Evolutionary conservation across 2,329 filamentous ascomycete species (phyloP), one percentile per base, ranked within the genome.

Genomic region (Xylariaceae sp.): DNA sequence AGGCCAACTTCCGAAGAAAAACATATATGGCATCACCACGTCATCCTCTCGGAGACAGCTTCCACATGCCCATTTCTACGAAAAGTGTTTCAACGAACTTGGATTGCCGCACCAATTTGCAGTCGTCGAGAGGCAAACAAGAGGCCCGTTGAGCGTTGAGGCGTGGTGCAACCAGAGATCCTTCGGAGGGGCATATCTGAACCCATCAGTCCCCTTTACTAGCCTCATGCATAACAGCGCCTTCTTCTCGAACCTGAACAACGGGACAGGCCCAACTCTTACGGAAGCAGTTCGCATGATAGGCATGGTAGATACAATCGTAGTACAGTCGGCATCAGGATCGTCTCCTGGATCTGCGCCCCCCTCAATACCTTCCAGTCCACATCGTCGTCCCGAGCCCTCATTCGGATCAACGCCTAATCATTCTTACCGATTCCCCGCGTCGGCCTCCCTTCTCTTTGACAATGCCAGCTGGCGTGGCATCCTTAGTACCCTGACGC

Each of bases 391-490:
- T 29, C 67, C 66, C 42, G 62, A 70, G 19, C 62, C 51, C 1
- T 54, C 58, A 5, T 56, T 60, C 16, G 44, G 43, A 22, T 32
- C 50, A 12, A 43, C 53, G 7, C 47, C 46, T 3, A 56, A 50
- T 22, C 54, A 46, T 16, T 32, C 58, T 26, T 46, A 63, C 2
- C 72, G 73, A 2, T 62, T 80, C 2, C 69, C 78, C 2, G 72
- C 77, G 10, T 78, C 76, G 49, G 77, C 78, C 0, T 73, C 74
- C 5, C 80, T 92, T 39, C 74, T 92, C 15, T 87, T 90, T 44
- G 89, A 94, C 63, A 95, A 95, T 61, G 87, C 88, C 10, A 84
- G 85, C 13, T 94, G 89, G 88, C 90, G 89, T 68, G 89, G 89
- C 1, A 92, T 95, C 53, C 78, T 90, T 45, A 87, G 88, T 49